Base-by-base conservation (phyloP, 176 grass and related monocot genomes). In the Panicum miliaceum region DNA sequence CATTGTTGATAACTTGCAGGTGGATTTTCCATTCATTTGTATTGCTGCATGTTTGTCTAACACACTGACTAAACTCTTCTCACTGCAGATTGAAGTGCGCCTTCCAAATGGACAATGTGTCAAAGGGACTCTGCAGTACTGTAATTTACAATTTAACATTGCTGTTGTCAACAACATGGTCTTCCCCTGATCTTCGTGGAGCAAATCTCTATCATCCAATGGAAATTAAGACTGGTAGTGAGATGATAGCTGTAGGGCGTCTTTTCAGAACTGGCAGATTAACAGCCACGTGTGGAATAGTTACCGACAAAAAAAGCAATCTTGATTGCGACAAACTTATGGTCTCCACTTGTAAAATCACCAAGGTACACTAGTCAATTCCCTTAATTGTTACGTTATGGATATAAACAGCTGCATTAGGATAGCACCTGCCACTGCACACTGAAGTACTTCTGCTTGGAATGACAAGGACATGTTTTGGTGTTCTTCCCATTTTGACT, bases 161-260 rank as follows among this genome's bases (percentile, higher is more conserved):
- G 71, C 71, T 73, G 46, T 73, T 52, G 13, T 73, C 46, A 34
- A 73, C 71, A 73, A 18, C 26, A 32, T 51, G 1, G 15, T 52
- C 6, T 16, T 19, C 14, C 71, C 46, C n/a, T 19, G 46, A 73
- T 32, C n/a, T 52, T 52, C 15, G 46, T 19, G 25, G 15, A 34
- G 46, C 26, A 73, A 73, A 73, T 52, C 13, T 52, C 15, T 35
- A 73, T 52, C 3, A 52, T 34, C 46, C 46, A 73, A 50, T 52
- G 46, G 46, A 29, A 73, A 29, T 29, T 73, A 3, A 52, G 71
- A 52, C 27, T 11, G 71, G 7, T 34, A 32, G 71, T 52, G 40
- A 73, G 71, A 46, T 73, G 14, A 46, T 73, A 20, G 71, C 71
- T 34, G 71, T 73, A 34, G 71, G 46, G 71, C 71, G 71, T 73